Base-by-base conservation (phyloP, 768 basidiomycete species). In the Auriscalpium vulgare region DNA sequence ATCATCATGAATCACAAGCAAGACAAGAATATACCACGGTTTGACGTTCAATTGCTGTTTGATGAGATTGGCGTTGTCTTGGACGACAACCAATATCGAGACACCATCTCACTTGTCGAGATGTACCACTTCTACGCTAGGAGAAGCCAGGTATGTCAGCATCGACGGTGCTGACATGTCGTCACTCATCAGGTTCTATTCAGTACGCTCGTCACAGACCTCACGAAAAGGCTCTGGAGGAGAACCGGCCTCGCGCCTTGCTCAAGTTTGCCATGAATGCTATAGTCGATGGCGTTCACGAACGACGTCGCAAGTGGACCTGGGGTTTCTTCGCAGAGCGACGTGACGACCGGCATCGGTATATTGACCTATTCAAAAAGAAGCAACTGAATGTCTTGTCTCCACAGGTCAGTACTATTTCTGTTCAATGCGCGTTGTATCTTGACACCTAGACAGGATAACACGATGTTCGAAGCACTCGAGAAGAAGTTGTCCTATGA, bases 101-200 rank as follows among this genome's bases (percentile, higher is more conserved):
- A 98, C 69, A 83, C 81, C 21, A 91, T 98, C 56, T 95, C 91
- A 19, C 79, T 98, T 47, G 77, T 94, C 57, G 95, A 98, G 68
- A 93, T 97, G 81, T 97, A 95, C 71, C 95, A 98, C 68, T 87
- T 97, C 58, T 97, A 95, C 70, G 79, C 86, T 47, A 83, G 97
- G 53, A 85, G 84, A 63, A 83, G 82, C 59, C 87, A 89, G 77
- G 88, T 89, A 66, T 16, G 53, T 6, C 8, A 3, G 1, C 17
- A 70, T 45, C 44, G 52, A 36, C 17, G 64, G 29, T 37, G 35
- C 50, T 51, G 19, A 43, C 50, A 34, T 38, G 54, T 68, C 46
- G 67, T 50, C 50, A 47, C 17, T 52, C 44, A 57, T 50, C 54
- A 14, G 46, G 53, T 47, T n/a, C 14, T 52, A 8, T 53, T 37